Base-by-base conservation (phyloP, 305 asterid genomes). In the Euphrasia arctica region DNA sequence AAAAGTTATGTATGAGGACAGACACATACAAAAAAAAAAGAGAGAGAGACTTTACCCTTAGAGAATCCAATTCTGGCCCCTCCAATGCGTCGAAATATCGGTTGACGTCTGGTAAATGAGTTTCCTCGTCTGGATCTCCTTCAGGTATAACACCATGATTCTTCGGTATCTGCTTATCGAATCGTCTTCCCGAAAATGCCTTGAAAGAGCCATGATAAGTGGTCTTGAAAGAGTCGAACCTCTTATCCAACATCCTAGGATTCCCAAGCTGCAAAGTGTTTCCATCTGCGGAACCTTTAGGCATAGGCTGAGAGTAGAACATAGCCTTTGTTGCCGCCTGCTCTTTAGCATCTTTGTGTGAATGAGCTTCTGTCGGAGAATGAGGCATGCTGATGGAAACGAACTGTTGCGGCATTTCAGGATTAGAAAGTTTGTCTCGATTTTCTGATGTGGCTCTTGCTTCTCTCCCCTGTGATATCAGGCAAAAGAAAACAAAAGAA, bases 41-140 rank as follows among this genome's bases (percentile, higher is more conserved):
- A 18, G 22, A 18, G 22, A 18, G 22, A 42, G 10, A 34, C 41
- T 4, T 4, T 80, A 90, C 95, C 75, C 83, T 74, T 58, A 90
- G 68, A 0, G 82, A 85, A 13, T 90, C 97, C 47, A 87, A 15
- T 66, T 90, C 97, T 5, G 95, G 97, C 15, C 97, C 97, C 51
- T 90, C 84, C 70, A 90, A 66, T 39, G 97, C 97, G 74, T 83
- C 95, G 64, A 82, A 90, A 77, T 90, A 90, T 43, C 97, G 78
- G 12, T 77, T 77, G 0, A 75, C 89, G 41, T 34, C 41, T 0
- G 86, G 81, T 12, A 87, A 15, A 67, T 14, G 45, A 4, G 73
- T 58, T 10, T 85, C 91, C 4, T 66, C 34, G 36, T 5, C 56
- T 7, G 54, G 12, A 4, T 75, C 84, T 14, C 69, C 22, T 51